phyloP scores from a whole-genome alignment of 176 grass and related monocot species.

The Cenchrus fungigraminus region DNA sequence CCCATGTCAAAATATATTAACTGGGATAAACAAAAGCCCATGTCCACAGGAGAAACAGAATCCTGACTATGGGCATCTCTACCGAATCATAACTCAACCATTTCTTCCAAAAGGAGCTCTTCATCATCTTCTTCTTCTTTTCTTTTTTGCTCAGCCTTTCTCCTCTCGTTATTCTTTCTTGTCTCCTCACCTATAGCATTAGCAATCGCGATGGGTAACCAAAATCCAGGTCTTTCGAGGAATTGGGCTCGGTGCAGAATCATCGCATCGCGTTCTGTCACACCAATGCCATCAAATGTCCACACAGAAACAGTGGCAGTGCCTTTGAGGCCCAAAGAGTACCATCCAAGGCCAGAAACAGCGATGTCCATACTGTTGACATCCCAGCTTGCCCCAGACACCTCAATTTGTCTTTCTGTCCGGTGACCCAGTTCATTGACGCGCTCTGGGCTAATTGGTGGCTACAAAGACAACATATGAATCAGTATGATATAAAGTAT shows the following conservation, averaged over 20 bases:
- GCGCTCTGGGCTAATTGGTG: constrained; percentile 63
- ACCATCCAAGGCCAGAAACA: constrained; percentile 84
- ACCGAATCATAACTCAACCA: constrained; percentile 3
- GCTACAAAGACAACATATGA: constrained; percentile 51
- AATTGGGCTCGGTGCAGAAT: constrained; percentile 81
- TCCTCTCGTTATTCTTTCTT: constrained; percentile 60
- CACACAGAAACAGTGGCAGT: constrained; percentile 63
- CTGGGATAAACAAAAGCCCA: neutral
- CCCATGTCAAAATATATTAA: neutral
- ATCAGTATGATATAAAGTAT: constrained; percentile 40
- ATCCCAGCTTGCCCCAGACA: constrained; percentile 83
- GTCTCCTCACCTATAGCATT: constrained; percentile 77
- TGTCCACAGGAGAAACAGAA: neutral
- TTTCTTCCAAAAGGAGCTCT: constrained; percentile 57
- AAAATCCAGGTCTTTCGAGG: constrained; percentile 80
- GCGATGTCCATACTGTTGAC: constrained; percentile 73
- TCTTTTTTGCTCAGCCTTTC: constrained; percentile 47
- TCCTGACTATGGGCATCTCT: neutral
- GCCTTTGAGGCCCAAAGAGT: constrained; percentile 82
- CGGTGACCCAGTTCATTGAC: constrained; percentile 66
- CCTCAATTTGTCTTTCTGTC: constrained; percentile 59
- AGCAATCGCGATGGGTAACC: constrained; percentile 75
- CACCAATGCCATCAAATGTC: constrained; percentile 78
- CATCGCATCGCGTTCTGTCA: constrained; percentile 76
- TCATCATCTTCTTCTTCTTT: constrained; percentile 35